Base-by-base conservation (phyloP, 345 rosid species). In the Acer campestre region DNA sequence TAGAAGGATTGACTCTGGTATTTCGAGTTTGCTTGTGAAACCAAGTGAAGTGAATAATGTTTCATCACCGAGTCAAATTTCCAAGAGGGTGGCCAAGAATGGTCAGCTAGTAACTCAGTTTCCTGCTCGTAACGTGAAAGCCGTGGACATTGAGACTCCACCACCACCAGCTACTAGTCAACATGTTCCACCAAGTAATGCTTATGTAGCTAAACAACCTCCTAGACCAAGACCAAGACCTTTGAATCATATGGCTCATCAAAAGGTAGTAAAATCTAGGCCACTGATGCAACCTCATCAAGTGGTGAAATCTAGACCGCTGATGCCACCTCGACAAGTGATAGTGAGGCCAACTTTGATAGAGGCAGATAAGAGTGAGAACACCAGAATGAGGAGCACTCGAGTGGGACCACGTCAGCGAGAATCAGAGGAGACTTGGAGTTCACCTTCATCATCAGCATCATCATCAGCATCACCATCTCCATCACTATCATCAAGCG, bases 1-100 rank as follows among this genome's bases (percentile, higher is more conserved):
- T 17, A 77, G 83, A 77, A 75, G 79, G 46, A 85, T 90, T 38
- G 88, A 83, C 63, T 81, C 82, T 35, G 82, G 83, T 35, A 85
- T 84, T 66, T 77, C 78, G 13, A 86, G 84, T 70, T 79, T 86
- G 79, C 80, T 22, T 59, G 11, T 59, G 63, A 18, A 59, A 18
- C 23, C 63, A 59, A 22, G 25, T 59, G 17, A 31, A 12, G 8
- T 16, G 42, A 63, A 7, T 63, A 12, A 63, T 63, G 35, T 63
- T 29, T 27, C 2, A 10, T 25, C 22, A 6, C 8, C 67, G n/a
- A 31, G 31, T 11, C 67, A 63, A 13, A 23, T 10, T 23, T 22
- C 40, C 67, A 63, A 63, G 35, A 17, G 61, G 7, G n/a, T 20
- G 61, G 10, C 61, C 61, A 56, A 3, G 25, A 59, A 59, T 25